Evolutionary conservation across 2,329 filamentous ascomycete species (phyloP).

Genomic region (Pyricularia pennisetigena): DNA sequence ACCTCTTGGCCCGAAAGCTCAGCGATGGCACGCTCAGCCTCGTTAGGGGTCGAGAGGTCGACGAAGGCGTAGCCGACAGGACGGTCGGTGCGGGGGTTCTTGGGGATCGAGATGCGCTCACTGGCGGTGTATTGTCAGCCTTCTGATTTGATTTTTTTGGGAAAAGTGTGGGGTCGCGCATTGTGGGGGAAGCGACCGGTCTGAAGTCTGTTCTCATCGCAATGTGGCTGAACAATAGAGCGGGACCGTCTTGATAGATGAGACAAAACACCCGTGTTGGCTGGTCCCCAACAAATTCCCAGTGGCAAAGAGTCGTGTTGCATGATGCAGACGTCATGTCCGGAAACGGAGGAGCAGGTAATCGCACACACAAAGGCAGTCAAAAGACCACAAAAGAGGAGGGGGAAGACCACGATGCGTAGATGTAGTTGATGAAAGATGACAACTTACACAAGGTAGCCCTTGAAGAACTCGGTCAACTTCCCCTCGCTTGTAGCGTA

Average conservation of each 20-base stretch:
- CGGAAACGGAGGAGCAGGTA: not conserved
- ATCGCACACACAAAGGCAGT: not conserved
- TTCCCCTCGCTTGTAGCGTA: constrained; percentile 99
- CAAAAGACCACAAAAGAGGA: not conserved
- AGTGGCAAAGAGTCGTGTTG: not conserved
- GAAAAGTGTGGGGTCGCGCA: not conserved
- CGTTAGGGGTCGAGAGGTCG: constrained; percentile 86
- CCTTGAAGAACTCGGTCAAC: constrained; percentile 99
- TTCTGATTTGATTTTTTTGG: too few relatives aligned
- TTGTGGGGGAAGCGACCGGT: not conserved
- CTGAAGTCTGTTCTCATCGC: not conserved
- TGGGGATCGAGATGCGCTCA: constrained; percentile 97
- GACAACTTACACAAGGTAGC: constrained; percentile 88
- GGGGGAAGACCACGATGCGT: not conserved
- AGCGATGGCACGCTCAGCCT: constrained; percentile 90
- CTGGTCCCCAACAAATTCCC: not conserved
- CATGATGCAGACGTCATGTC: not conserved
- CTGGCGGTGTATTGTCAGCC: constrained; percentile 31
- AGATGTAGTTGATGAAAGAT: not conserved
- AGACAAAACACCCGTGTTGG: not conserved
- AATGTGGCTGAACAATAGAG: not conserved
- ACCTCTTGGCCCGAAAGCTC: constrained; percentile 97
- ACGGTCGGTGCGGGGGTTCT: constrained; percentile 97
- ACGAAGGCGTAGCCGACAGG: constrained; percentile 99
- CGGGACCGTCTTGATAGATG: too few relatives aligned